Conservation (phyloP, 495 filamentous ascomycete species). For the Pyronema omphalodes region DNA sequence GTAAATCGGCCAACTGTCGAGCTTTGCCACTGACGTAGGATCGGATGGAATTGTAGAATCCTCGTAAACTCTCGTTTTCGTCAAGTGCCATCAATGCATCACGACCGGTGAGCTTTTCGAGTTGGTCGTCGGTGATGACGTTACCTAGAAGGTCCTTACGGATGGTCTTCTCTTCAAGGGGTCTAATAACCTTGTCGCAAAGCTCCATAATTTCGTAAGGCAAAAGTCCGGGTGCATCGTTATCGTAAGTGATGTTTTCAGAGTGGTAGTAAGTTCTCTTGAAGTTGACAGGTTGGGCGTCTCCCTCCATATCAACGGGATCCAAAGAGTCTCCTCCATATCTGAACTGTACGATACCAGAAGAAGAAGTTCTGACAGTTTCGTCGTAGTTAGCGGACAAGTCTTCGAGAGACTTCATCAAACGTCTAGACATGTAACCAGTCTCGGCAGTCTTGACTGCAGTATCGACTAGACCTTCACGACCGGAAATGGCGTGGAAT, state of each 20-base stretch:
- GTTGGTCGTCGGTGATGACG: conserved; percentile 17
- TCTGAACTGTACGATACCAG: conserved; percentile 82
- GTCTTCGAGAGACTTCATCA: conserved; percentile 98
- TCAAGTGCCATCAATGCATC: conserved; percentile 51
- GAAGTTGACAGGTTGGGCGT: conserved; percentile 81
- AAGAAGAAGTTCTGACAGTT: conserved; percentile 76
- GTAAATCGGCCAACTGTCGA: conserved; percentile 33
- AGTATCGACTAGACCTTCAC: conserved; percentile 98
- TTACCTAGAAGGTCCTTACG: conserved; percentile 37
- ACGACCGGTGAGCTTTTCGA: conserved; percentile 3
- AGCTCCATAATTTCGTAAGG: conserved; percentile 54
- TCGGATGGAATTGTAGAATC: conserved; percentile 60
- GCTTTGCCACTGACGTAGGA: conserved; percentile 46
- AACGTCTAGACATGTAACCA: conserved; percentile 91
- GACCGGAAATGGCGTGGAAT: conserved; percentile 94
- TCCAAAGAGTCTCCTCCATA: conserved; percentile 91
- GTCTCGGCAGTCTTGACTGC: conserved; percentile 98
- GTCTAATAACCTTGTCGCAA: conserved; percentile 43
- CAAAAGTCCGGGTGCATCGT: conserved; percentile 48
- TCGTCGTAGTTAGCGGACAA: conserved; percentile 79
- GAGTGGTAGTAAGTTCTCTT: conserved; percentile 80
- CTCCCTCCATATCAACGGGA: conserved; percentile 93
- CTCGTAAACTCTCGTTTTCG: conserved; percentile 65
- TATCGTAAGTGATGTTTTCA: conserved; percentile 58
- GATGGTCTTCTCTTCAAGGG: conserved; percentile 43